phyloP scores from a whole-genome alignment of 225 moss, liverwort and hornwort species.

The Polytrichum formosum region DNA sequence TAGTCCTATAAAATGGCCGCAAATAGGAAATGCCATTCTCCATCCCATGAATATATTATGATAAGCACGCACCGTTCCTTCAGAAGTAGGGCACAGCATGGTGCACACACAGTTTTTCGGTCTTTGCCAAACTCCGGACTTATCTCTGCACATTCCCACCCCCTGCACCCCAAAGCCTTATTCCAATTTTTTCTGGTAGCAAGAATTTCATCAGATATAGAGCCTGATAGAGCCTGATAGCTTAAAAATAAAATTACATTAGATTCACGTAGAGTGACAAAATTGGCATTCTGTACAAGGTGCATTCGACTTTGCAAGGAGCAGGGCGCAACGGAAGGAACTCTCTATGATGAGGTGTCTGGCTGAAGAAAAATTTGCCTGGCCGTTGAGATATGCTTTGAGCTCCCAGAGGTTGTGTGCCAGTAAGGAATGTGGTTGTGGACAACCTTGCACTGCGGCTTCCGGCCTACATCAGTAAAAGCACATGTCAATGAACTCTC shows the following conservation, averaged over 20 bases:
- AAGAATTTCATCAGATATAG: background rate
- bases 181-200: constrained; percentile 16
- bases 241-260: background rate
- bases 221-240: background rate
- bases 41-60: background rate
- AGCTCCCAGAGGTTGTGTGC: constrained; percentile 1
- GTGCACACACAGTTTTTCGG: constrained; percentile 19
- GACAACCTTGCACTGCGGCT: background rate
- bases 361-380: constrained; percentile 4
- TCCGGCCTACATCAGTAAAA: background rate
- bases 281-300: background rate
- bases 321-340: background rate
- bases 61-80: constrained; percentile 36
- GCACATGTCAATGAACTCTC: background rate
- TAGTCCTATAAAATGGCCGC: background rate
- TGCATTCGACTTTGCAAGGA: background rate
- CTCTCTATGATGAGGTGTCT: background rate
- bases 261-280: background rate
- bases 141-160: constrained; percentile 48
- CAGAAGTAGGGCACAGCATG: constrained; percentile 42
- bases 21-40: background rate
- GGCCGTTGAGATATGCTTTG: background rate
- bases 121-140: constrained; percentile 21
- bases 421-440: constrained; percentile 8
- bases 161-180: constrained; percentile 62